Evolutionary conservation across 2,329 filamentous ascomycete species (phyloP), one percentile per base, ranked within the genome.

Genomic region (Tolypocladium ophioglossoides): DNA sequence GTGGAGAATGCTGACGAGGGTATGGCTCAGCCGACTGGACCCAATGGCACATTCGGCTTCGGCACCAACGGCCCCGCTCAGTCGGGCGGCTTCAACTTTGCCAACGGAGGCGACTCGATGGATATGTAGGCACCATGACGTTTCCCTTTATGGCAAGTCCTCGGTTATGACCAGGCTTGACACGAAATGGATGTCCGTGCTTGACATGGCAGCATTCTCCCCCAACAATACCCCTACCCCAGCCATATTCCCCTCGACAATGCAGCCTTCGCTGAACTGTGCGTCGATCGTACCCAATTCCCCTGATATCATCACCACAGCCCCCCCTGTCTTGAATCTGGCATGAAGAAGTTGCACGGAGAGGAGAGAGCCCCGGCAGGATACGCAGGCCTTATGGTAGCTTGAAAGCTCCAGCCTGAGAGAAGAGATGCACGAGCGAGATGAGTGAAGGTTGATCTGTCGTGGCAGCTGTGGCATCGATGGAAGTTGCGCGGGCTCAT

Each of bases 61-160:
- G 85, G 87, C 66, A 76, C 85, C 64, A 84, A 81, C 67, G 75
- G 73, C 52, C 69, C 70, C 41, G 71, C 73, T 64, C 85, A 89
- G 67, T 82, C 86, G 64, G 86, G 87, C 62, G 87, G 88, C 68
- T 99, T 97, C 83, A 96, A 89, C 83, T 99, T 99, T 70, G 89
- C 89, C 70, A 90, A 84, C 66, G 78, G 78, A 54, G 76, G 75
- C 58, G 80, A 84, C 65, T 80, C 79, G 27, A 84, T 84, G 81
- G 81, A 84, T 65, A 84, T 84, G 81, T 84, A 52, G 27, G 30
- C 18, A 18, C 14, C 32, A 40, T 52, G 18, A 6, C 9, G 4
- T 9, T 38, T 44, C 39, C n/a, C 30, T 30, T 18, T 34, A 48
- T 50, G 54, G 50, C 39, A 53, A 52, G 39, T 50, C 47, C 18